Evolutionary conservation across 441 rosid genomes (phyloP).

Genomic region (Arabidopsis lyrata): DNA sequence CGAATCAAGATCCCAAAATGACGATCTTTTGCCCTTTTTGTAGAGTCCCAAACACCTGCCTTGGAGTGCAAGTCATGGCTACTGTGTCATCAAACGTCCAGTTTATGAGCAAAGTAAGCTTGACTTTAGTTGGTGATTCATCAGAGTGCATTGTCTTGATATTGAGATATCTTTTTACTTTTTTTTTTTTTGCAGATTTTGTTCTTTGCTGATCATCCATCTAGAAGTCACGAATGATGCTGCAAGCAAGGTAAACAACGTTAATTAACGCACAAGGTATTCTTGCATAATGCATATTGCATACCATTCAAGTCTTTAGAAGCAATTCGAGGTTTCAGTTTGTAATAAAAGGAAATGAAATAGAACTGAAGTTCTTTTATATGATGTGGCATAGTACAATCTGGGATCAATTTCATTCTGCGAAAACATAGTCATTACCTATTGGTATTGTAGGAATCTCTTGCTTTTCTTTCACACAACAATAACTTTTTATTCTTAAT

Average conservation of each 20-base stretch:
- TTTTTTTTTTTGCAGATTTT: conserved; percentile 57
- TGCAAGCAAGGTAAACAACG: conserved; percentile 42
- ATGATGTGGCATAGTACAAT: too few relatives aligned
- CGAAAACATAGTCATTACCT: background rate
- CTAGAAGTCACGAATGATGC: conserved; percentile 53
- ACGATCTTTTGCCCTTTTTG: conserved; percentile 86
- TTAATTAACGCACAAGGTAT: conserved; percentile 49
- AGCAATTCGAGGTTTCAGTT: background rate
- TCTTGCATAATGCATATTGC: background rate
- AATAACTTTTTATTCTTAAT: too few relatives aligned
- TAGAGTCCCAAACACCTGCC: conserved; percentile 56
- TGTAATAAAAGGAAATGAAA: conserved; percentile 4
- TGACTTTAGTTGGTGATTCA: background rate
- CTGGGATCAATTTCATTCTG: background rate
- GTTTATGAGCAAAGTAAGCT: conserved; percentile 75
- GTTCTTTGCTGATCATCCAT: conserved; percentile 55
- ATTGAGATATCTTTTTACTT: conserved; percentile 26
- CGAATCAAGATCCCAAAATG: conserved; percentile 54
- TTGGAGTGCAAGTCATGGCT: conserved; percentile 88
- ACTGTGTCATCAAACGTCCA: conserved; percentile 79
- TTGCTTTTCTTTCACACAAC: too few relatives aligned
- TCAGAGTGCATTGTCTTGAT: conserved; percentile 4
- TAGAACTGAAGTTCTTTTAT: background rate
- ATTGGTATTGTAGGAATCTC: too few relatives aligned
- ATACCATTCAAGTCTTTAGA: conserved; percentile 1